Conservation (phyloP, 2,329 filamentous ascomycete genomes). For the Fusarium avenaceum region DNA sequence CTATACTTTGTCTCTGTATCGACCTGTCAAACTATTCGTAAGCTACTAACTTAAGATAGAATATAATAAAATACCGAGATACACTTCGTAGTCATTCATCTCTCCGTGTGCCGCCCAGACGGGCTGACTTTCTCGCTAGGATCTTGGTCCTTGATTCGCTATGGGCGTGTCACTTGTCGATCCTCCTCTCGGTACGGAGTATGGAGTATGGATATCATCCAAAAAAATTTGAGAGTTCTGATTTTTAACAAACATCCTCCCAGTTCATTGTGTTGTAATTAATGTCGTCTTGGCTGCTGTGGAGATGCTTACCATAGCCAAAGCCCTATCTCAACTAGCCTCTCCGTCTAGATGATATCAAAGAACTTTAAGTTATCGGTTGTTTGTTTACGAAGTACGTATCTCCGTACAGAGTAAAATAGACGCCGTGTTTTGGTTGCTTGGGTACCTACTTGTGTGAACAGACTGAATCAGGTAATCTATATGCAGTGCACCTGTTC, state of each 20-base stretch:
- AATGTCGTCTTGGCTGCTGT: constrained; percentile 20
- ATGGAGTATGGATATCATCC: constrained; percentile 3
- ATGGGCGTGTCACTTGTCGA: constrained; percentile 31
- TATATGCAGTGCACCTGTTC: background rate
- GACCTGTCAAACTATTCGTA: constrained; percentile 29
- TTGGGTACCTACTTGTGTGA: constrained; percentile 13
- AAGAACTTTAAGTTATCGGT: background rate
- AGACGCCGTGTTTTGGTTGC: background rate
- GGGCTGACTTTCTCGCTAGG: constrained; percentile 17
- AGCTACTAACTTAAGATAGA: no score
- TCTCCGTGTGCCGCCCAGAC: constrained; percentile 5
- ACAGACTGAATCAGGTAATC: constrained; percentile 4
- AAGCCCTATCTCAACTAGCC: constrained; percentile 12
- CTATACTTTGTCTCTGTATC: background rate
- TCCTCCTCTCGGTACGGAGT: constrained; percentile 37
- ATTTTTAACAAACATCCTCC: constrained; percentile 8
- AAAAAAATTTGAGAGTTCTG: constrained; percentile 21
- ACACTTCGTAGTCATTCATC: constrained; percentile 4
- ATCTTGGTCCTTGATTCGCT: constrained; percentile 25
- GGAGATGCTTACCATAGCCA: constrained; percentile 9
- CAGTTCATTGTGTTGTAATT: constrained; percentile 11
- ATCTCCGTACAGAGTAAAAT: background rate
- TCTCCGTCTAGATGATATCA: constrained; percentile 1
- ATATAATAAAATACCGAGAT: constrained; percentile 9
- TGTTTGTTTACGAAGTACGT: background rate